Conservation (phyloP, 768 basidiomycete species). For the Auriculariales sp. region DNA sequence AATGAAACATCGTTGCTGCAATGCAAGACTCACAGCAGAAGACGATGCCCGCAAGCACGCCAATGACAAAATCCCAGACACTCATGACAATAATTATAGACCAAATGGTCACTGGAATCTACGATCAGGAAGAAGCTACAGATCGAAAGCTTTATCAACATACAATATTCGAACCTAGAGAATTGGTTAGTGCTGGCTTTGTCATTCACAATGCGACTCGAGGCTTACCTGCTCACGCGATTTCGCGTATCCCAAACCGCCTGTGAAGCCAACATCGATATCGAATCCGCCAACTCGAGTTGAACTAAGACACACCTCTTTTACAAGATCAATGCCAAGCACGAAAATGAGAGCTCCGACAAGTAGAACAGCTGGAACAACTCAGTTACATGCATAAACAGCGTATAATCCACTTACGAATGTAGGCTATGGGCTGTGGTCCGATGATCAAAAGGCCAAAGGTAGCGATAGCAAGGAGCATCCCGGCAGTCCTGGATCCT, state of each 20-base stretch:
- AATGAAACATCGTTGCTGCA: not conserved
- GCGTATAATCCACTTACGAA: conserved; percentile 59
- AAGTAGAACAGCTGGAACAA: conserved; percentile 63
- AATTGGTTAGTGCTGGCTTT: not conserved
- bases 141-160: conserved; percentile 8
- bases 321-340: conserved; percentile 83
- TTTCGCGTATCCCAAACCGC: conserved; percentile 92
- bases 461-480: conserved; percentile 70
- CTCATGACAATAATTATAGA: conserved; percentile 91
- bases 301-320: conserved; percentile 37
- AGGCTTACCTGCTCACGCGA: conserved; percentile 57
- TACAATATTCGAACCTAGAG: not conserved
- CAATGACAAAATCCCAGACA: conserved; percentile 84
- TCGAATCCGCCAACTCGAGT: not conserved
- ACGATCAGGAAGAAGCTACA: conserved; percentile 31
- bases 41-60: conserved; percentile 83
- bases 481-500: conserved; percentile 65
- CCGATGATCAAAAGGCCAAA: conserved; percentile 62
- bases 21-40: conserved; percentile 53
- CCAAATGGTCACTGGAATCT: conserved; percentile 67
- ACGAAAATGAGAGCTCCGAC: conserved; percentile 89
- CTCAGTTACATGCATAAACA: conserved; percentile 1
- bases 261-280: not conserved
- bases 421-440: conserved; percentile 78
- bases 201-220: not conserved